phyloP scores from a whole-genome alignment of 805 yeast genomes.

The Teunomyces cretensis region DNA sequence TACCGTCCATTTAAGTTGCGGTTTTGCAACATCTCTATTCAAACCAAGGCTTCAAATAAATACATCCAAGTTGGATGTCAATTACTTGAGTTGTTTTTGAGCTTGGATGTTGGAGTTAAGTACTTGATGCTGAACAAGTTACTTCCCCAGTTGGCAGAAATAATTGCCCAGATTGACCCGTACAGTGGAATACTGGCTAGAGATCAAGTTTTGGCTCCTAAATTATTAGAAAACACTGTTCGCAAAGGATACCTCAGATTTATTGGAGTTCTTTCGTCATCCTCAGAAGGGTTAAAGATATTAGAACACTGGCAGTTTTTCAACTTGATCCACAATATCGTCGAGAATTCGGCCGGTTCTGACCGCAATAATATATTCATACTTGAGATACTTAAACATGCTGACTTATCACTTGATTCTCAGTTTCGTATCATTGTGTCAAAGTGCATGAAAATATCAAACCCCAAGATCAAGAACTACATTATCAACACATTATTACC shows the following conservation, averaged over 20 bases:
- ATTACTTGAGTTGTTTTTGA: slow-evolving; percentile 63
- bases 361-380: slow-evolving; percentile 50
- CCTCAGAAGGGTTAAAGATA: slow-evolving; percentile 61
- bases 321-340: slow-evolving; percentile 72
- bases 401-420: slow-evolving; percentile 59
- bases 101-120: slow-evolving; percentile 63
- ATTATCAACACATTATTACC: slow-evolving; percentile 57
- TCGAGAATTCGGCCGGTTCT: slow-evolving; percentile 41
- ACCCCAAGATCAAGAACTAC: slow-evolving; percentile 49
- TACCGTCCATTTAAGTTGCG: slow-evolving; percentile 89
- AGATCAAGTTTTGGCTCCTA: slow-evolving; percentile 70
- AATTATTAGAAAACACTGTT: slow-evolving; percentile 59
- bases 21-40: slow-evolving; percentile 49
- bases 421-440: slow-evolving; percentile 68
- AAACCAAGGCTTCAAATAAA: slow-evolving; percentile 48
- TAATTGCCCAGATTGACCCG: slow-evolving; percentile 82
- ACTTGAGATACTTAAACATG: slow-evolving; percentile 54
- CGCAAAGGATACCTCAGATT: slow-evolving; percentile 77
- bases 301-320: slow-evolving; percentile 83
- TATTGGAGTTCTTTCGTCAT: slow-evolving; percentile 68
- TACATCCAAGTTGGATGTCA: slow-evolving; percentile 76
- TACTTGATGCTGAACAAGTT: slow-evolving; percentile 72
- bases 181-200: slow-evolving; percentile 68
- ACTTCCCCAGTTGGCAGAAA: slow-evolving; percentile 84
- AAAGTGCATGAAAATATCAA: slow-evolving; percentile 61